Conservation (phyloP, 345 rosid genomes). For the Salix udensis region DNA sequence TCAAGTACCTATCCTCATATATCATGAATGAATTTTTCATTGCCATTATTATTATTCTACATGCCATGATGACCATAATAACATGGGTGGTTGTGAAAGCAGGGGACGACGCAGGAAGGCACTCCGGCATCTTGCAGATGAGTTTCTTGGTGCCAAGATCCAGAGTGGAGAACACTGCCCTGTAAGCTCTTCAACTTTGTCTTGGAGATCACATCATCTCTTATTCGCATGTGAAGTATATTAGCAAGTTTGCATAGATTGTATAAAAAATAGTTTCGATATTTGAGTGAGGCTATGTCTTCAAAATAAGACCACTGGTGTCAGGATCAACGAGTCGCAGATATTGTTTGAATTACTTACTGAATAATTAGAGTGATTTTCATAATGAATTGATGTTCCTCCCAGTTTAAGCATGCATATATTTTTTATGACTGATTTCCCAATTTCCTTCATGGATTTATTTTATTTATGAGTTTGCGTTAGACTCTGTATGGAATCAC, state of each 20-base stretch:
- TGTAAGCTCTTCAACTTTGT: conserved; percentile 41
- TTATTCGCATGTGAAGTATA: not conserved
- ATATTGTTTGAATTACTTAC: too few relatives aligned
- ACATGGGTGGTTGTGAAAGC: conserved; percentile 18
- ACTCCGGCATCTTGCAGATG: conserved; percentile 72
- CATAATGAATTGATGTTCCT: too few relatives aligned
- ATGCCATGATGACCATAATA: conserved; percentile 1
- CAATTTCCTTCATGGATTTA: too few relatives aligned
- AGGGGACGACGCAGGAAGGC: conserved; percentile 67
- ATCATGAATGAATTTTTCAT: not conserved
- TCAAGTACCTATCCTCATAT: conserved; percentile 41
- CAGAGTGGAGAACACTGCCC: conserved; percentile 96
- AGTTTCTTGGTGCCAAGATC: conserved; percentile 76
- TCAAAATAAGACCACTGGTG: not conserved
- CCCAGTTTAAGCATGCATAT: too few relatives aligned
- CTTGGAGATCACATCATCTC: not conserved
- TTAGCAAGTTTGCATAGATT: not conserved
- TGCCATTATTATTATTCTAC: conserved; percentile 4
- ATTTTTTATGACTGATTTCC: too few relatives aligned
- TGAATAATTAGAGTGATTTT: too few relatives aligned
- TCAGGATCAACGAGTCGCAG: too few relatives aligned
- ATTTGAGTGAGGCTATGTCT: not conserved
- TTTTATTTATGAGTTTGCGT: too few relatives aligned
- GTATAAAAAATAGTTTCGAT: not conserved
- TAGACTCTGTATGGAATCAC: too few relatives aligned